These are phyloP conservation scores for Volvox africanus DNA, from an alignment of 139 green algal species.

Conservation along the genomic window DNA sequence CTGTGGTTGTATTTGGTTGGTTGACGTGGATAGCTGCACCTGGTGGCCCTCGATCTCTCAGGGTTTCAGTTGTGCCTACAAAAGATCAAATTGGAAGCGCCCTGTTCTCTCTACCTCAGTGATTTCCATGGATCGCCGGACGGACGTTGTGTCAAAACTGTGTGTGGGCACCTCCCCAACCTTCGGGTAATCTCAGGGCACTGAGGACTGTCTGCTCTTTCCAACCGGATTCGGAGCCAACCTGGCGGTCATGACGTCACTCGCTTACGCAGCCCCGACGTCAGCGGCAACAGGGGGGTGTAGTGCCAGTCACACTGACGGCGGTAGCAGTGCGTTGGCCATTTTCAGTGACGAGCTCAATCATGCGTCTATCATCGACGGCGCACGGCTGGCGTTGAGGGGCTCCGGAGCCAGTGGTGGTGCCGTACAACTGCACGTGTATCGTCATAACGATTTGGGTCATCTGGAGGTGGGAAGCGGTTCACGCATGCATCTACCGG, in stretches of 20 bases:
- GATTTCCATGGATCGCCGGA: too few species aligned
- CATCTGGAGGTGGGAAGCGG: constrained; percentile 77
- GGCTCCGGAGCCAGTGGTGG: not conserved
- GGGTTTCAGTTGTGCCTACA: too few species aligned
- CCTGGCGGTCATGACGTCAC: constrained; percentile 74
- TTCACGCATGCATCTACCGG: too few species aligned
- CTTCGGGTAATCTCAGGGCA: constrained; percentile 47
- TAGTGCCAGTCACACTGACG: not conserved
- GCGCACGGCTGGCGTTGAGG: constrained; percentile 72
- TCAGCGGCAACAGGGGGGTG: not conserved
- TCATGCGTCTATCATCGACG: constrained; percentile 97
- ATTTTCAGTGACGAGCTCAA: constrained; percentile 96
- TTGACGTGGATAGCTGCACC: too few species aligned
- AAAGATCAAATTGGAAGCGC: too few species aligned
- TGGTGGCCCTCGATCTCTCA: too few species aligned
- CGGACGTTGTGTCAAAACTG: not conserved
- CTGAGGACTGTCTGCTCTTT: constrained; percentile 87
- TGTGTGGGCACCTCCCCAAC: not conserved
- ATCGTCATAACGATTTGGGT: constrained; percentile 91
- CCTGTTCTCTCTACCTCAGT: too few species aligned
- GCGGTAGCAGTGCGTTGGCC: constrained; percentile 36
- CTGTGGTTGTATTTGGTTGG: too few species aligned
- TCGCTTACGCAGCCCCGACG: constrained; percentile 51
- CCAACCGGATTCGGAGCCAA: constrained; percentile 95
- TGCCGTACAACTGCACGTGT: constrained; percentile 73